Evolutionary conservation across 2,329 filamentous ascomycete species (phyloP).

Genomic region (Trichoderma endophyticum): DNA sequence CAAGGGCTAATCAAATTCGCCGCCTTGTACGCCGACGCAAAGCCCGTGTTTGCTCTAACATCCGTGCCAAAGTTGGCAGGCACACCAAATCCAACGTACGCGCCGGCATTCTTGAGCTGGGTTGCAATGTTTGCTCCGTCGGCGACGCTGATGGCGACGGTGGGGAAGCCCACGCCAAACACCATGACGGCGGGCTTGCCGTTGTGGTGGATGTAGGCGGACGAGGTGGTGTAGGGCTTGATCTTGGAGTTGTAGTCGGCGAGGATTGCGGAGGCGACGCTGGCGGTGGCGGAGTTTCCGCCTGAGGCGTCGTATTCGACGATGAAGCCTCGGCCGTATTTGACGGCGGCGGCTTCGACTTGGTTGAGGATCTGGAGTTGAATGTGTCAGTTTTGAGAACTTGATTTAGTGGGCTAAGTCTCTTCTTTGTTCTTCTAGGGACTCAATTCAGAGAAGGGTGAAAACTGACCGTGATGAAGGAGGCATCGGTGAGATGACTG

Average conservation of each 20-base stretch:
- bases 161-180: slow-evolving; percentile 7
- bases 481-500: neutral
- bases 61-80: neutral
- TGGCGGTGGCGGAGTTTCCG: slow-evolving; percentile 4
- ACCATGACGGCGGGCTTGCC: slow-evolving; percentile 14
- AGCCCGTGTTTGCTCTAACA: slow-evolving; percentile 3
- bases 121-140: slow-evolving; percentile 7
- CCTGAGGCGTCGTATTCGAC: slow-evolving; percentile 16
- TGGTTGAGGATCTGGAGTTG: slow-evolving; percentile 9
- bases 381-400: neutral
- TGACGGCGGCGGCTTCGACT: slow-evolving; percentile 14
- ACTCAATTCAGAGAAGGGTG: no score
- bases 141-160: neutral
- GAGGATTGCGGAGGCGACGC: neutral
- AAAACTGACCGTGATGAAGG: slow-evolving; percentile 8
- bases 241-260: slow-evolving; percentile 16
- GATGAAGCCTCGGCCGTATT: slow-evolving; percentile 15
- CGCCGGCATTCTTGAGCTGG: slow-evolving; percentile 1
- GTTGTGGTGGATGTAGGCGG: slow-evolving; percentile 11
- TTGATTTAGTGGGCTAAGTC: no score
- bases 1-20: slow-evolving; percentile 14
- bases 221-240: slow-evolving; percentile 7
- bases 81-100: slow-evolving; percentile 2
- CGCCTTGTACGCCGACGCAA: slow-evolving; percentile 8
- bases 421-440: no score